Evolutionary conservation across 2,329 filamentous ascomycete genomes (phyloP).

Genomic region (Aspergillus novofumigatus): DNA sequence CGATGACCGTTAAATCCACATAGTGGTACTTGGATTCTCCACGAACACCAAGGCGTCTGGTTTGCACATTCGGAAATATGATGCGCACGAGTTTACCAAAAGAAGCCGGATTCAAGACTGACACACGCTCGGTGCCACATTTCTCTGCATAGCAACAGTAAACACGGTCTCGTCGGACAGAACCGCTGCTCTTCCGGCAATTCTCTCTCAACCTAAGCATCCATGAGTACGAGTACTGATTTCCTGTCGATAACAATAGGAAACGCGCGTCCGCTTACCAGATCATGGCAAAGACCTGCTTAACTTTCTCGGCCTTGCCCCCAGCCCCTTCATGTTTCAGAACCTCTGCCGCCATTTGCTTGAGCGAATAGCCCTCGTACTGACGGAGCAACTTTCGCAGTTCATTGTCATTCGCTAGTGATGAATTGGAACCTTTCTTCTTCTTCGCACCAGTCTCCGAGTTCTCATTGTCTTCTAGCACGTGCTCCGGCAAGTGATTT

Average conservation of each 20-base stretch:
- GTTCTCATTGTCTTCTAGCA: conserved; percentile 39
- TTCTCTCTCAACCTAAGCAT: conserved; percentile 44
- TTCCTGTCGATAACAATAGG: background rate
- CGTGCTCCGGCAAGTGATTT: conserved; percentile 38
- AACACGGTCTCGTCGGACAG: conserved; percentile 86
- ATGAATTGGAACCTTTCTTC: conserved; percentile 46
- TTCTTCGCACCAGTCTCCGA: conserved; percentile 42
- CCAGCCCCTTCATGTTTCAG: conserved; percentile 47
- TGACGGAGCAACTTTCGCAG: conserved; percentile 45
- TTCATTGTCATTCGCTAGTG: conserved; percentile 48
- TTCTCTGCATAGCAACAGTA: conserved; percentile 93
- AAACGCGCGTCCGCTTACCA: conserved; percentile 36
- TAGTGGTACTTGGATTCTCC: conserved; percentile 99
- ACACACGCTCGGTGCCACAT: conserved; percentile 89
- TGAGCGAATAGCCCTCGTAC: conserved; percentile 43
- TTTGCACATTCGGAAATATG: conserved; percentile 92
- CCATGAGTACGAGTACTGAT: conserved; percentile 12
- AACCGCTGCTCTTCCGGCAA: conserved; percentile 49
- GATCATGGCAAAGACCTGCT: conserved; percentile 51
- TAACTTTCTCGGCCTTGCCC: conserved; percentile 49
- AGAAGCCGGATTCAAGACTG: conserved; percentile 91
- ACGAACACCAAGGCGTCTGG: conserved; percentile 81
- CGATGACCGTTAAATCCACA: conserved; percentile 47
- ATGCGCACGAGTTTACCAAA: conserved; percentile 97
- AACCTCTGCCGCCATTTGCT: conserved; percentile 47